Percentiles rank a stretch among this genome's conserved stretches.
Conservation (phyloP, 352 stramenopile species). For the Phytophthora syringae region DNA sequence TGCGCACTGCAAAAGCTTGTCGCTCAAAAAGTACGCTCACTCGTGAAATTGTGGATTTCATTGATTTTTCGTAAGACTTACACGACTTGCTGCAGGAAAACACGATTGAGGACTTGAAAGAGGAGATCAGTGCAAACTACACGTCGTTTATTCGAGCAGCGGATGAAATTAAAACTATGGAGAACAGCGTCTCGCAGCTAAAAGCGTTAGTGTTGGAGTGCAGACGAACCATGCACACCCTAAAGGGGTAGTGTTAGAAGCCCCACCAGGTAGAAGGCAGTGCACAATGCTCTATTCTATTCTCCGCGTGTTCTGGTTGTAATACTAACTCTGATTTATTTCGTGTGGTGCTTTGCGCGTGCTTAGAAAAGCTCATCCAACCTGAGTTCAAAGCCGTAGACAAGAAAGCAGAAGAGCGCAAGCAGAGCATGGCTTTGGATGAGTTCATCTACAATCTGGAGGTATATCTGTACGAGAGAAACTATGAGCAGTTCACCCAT, state of each 20-base stretch:
- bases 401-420: constrained; percentile 52
- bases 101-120: constrained; percentile 85
- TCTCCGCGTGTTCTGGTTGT: not conserved
- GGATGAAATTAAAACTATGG: constrained; percentile 83
- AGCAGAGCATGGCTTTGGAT: constrained; percentile 58
- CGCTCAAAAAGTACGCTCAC: constrained; percentile 59
- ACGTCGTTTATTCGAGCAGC: constrained; percentile 78
- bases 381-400: constrained; percentile 52
- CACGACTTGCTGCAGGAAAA: constrained; percentile 50
- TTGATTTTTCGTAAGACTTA: not conserved
- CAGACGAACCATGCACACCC: constrained; percentile 65
- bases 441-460: constrained; percentile 74
- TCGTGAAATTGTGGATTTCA: not conserved
- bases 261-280: constrained; percentile 39
- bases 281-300: not conserved
- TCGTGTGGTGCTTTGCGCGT: constrained; percentile 3
- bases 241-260: constrained; percentile 65
- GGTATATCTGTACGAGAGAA: constrained; percentile 67
- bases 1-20: constrained; percentile 77
- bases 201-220: constrained; percentile 79
- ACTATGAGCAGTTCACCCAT: constrained; percentile 67
- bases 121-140: constrained; percentile 86
- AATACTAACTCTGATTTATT: not conserved
- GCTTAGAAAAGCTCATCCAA: constrained; percentile 44
- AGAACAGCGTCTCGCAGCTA: constrained; percentile 85